Evolutionary conservation across 148 eudicot species (phyloP).

Genomic region (Rheum nobile): DNA sequence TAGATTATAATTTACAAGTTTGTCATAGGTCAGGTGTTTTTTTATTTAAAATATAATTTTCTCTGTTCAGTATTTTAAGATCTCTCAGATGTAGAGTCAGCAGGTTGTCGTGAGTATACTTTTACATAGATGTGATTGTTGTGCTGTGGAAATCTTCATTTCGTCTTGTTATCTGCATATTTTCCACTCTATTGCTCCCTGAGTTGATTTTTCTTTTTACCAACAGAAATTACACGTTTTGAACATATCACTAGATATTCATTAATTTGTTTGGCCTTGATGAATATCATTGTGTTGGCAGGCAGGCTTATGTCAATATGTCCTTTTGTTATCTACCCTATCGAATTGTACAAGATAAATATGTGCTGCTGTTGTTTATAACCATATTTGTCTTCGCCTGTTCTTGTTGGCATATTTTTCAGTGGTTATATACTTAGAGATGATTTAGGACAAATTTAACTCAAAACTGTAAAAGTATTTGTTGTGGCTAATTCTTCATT

Average conservation of each 20-base stretch:
- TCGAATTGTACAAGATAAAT: not conserved
- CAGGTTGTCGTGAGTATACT: not conserved
- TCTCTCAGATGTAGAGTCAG: not conserved
- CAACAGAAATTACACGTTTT: not conserved
- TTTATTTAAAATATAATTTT: not conserved
- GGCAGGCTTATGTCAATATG: conserved; percentile 60
- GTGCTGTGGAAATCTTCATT: not conserved
- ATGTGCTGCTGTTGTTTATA: not conserved
- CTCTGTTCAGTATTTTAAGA: not conserved
- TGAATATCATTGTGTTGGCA: conserved; percentile 22
- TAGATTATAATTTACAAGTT: not conserved
- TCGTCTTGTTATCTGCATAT: not conserved
- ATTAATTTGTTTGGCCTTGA: not conserved
- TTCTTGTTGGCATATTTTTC: not conserved
- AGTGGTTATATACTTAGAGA: not conserved
- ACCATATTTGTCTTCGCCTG: not conserved
- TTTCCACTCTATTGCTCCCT: not conserved
- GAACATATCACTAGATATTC: not conserved
- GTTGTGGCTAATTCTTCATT: not conserved
- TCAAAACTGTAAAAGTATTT: not conserved
- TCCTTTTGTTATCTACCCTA: not conserved
- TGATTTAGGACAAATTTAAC: not conserved
- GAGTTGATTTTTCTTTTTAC: not conserved
- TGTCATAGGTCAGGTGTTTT: not conserved
- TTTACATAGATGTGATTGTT: not conserved